Percentiles rank a stretch among this genome's conserved stretches.
Conservation (phyloP, 2,329 filamentous ascomycete genomes). For the Diplodia mutila region DNA sequence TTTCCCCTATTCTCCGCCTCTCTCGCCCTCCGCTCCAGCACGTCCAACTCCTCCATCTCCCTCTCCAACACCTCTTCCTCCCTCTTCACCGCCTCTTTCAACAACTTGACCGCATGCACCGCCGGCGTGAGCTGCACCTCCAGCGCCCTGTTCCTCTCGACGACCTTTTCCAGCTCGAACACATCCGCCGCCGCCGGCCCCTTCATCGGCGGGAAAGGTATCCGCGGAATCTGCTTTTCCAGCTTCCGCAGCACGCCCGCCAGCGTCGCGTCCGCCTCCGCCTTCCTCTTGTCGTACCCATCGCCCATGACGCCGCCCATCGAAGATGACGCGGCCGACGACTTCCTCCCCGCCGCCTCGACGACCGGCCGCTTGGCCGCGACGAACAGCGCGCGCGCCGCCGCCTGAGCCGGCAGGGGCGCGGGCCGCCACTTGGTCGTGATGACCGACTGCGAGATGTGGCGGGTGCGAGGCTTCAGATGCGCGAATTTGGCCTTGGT, state of each 20-base stretch:
- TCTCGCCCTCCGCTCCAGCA: conserved; percentile 61
- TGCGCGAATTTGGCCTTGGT: conserved; percentile 33
- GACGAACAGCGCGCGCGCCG: conserved; percentile 54
- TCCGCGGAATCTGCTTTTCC: conserved; percentile 59
- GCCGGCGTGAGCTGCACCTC: conserved; percentile 65
- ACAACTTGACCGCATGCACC: conserved; percentile 64
- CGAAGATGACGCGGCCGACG: neutral
- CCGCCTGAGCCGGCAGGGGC: conserved; percentile 41
- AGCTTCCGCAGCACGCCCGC: conserved; percentile 60
- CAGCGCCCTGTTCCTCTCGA: conserved; percentile 61
- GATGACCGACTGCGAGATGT: conserved; percentile 43
- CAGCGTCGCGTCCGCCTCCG: conserved; percentile 61
- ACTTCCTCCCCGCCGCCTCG: conserved; percentile 51
- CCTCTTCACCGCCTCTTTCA: conserved; percentile 61
- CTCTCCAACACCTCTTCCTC: conserved; percentile 60
- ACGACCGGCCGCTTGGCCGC: conserved; percentile 67
- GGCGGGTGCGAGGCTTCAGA: conserved; percentile 40
- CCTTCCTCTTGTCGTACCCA: conserved; percentile 40
- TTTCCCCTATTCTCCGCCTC: conserved; percentile 58
- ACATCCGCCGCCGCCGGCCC: conserved; percentile 47
- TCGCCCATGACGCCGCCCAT: neutral
- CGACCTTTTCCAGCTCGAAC: conserved; percentile 67
- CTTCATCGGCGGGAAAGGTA: conserved; percentile 68
- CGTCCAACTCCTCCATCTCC: conserved; percentile 58
- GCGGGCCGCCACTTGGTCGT: conserved; percentile 58